A percentile compares a stretch with the other conserved stretches of the same genome.
Conservation (phyloP, 176 grass and related monocot species). For the Zoysia pacifica region DNA sequence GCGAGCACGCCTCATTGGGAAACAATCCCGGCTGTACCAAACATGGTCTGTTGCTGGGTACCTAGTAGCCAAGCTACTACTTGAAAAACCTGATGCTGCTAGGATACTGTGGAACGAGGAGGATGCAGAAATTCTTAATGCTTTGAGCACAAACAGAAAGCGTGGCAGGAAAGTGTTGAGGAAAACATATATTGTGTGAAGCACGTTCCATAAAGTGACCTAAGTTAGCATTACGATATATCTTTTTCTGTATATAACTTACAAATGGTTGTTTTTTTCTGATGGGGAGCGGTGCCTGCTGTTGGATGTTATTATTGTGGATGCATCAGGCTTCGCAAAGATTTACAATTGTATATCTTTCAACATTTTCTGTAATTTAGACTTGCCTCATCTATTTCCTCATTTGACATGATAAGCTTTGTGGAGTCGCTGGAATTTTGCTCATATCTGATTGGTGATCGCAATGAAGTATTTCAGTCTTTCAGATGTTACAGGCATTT, state of each 20-base stretch:
- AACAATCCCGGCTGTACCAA: constrained; percentile 75
- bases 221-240: constrained; percentile 40
- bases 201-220: constrained; percentile 6
- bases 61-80: constrained; percentile 69
- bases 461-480: neutral
- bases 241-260: constrained; percentile 52
- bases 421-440: neutral
- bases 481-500: neutral
- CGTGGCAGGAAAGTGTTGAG: constrained; percentile 75
- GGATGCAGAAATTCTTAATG: constrained; percentile 81
- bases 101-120: constrained; percentile 86
- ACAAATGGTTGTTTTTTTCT: constrained; percentile 39
- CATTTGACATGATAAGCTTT: constrained; percentile 19
- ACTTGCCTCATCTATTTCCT: constrained; percentile 20
- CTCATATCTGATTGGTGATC: neutral
- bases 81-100: constrained; percentile 78
- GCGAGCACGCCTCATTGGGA: constrained; percentile 75
- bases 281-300: constrained; percentile 12
- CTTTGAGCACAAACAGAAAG: constrained; percentile 68
- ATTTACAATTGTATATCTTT: constrained; percentile 23
- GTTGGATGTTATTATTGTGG: constrained; percentile 58
- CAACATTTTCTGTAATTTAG: constrained; percentile 19
- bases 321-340: constrained; percentile 57
- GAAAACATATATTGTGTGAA: constrained; percentile 83
- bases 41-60: constrained; percentile 87